These are phyloP conservation scores for Zopfochytrium polystomum DNA, from an alignment of 371 early-diverging fungal species.

Conservation along the genomic window DNA sequence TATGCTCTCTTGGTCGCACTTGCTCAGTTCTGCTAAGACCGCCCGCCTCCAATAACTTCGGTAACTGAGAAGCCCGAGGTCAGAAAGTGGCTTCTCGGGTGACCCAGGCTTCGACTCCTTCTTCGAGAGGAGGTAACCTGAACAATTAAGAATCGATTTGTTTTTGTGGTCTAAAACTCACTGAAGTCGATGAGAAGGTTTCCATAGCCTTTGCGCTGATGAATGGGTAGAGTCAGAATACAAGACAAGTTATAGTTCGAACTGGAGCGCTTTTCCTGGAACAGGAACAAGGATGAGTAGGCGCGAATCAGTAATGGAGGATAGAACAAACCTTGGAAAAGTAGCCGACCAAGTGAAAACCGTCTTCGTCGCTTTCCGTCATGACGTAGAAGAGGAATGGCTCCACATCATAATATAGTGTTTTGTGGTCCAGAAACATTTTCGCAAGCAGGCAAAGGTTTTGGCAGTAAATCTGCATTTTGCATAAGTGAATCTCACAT, in stretches of 20 bases:
- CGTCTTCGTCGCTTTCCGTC: slow-evolving; percentile 55
- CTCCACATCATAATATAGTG: slow-evolving; percentile 99
- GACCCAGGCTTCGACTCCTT: slow-evolving; percentile 93
- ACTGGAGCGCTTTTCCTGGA: slow-evolving; percentile 86
- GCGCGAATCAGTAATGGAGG: too few species aligned
- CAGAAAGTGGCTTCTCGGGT: slow-evolving; percentile 99
- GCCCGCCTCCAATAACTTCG: slow-evolving; percentile 84
- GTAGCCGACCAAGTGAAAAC: slow-evolving; percentile 96
- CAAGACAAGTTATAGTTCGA: slow-evolving; percentile 99
- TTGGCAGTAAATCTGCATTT: slow-evolving; percentile 38
- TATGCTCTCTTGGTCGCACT: slow-evolving; percentile 25
- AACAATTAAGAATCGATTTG: slow-evolving; percentile 25
- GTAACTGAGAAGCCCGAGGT: slow-evolving; percentile 93
- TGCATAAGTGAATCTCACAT: not conserved
- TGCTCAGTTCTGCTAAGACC: slow-evolving; percentile 33
- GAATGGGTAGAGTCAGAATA: slow-evolving; percentile 97
- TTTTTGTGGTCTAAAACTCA: slow-evolving; percentile 10
- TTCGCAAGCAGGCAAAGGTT: slow-evolving; percentile 72
- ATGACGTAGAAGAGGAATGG: slow-evolving; percentile 98
- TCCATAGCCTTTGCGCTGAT: slow-evolving; percentile 98
- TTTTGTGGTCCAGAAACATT: slow-evolving; percentile 98
- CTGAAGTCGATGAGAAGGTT: slow-evolving; percentile 92
- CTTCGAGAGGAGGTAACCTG: slow-evolving; percentile 93
- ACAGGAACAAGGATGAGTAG: not conserved
- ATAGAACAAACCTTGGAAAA: slow-evolving; percentile 84